Conservation (phyloP, 345 rosid species). For the Ricinus communis region DNA sequence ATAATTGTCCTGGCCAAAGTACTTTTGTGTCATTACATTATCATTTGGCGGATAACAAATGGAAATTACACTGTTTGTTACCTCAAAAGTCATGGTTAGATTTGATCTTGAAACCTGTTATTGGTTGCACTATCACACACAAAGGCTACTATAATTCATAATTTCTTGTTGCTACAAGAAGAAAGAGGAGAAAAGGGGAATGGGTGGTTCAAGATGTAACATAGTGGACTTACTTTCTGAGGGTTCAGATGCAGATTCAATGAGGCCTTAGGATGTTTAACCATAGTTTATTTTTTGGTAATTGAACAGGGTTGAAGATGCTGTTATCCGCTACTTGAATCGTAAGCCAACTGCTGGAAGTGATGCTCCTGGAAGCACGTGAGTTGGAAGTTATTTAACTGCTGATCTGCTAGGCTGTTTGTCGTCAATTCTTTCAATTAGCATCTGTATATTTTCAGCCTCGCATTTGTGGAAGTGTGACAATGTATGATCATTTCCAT, state of each 20-base stretch:
- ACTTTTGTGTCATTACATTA: no score
- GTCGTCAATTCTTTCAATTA: slow-evolving; percentile 6
- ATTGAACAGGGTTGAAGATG: slow-evolving; percentile 86
- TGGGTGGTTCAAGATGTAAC: neutral
- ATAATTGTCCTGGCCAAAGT: neutral
- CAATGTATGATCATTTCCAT: slow-evolving; percentile 15
- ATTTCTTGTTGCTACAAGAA: neutral
- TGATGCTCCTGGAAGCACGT: slow-evolving; percentile 83
- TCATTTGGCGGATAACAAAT: neutral
- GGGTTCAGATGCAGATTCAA: neutral
- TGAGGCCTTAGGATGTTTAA: neutral
- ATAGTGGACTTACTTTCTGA: neutral
- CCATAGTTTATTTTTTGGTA: neutral
- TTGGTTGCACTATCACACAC: neutral
- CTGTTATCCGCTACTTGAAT: slow-evolving; percentile 88
- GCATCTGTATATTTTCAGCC: slow-evolving; percentile 25
- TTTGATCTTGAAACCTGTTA: slow-evolving; percentile 10
- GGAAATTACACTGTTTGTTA: neutral
- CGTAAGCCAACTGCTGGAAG: slow-evolving; percentile 86
- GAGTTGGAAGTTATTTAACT: slow-evolving; percentile 26
- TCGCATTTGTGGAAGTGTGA: slow-evolving; percentile 14
- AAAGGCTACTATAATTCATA: no score
- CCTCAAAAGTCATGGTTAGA: neutral
- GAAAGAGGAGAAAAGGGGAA: neutral
- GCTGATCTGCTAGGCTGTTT: neutral